A percentile compares a stretch with the other conserved stretches of the same genome.
These are phyloP conservation scores for Kazachstania sp. DNA, from an alignment of 1,139 yeast genomes.

Conservation along the genomic window DNA sequence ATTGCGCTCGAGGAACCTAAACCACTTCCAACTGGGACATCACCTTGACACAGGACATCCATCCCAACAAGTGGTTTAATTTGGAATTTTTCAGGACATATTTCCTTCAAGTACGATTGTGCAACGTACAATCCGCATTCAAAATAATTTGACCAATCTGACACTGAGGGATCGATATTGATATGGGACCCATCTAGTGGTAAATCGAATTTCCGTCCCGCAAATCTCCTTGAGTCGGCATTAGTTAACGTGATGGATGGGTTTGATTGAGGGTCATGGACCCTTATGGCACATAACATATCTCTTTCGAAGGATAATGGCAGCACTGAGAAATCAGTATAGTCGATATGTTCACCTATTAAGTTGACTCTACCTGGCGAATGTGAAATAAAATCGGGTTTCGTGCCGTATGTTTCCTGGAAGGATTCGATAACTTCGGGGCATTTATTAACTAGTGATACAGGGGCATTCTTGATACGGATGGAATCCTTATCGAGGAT, in stretches of 20 bases:
- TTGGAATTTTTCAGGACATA: constrained; percentile 23
- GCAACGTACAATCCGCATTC: constrained; percentile 60
- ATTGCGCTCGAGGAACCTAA: constrained; percentile 67
- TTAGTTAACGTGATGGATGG: constrained; percentile 39
- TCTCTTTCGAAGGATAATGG: constrained; percentile 70
- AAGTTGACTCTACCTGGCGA: constrained; percentile 71
- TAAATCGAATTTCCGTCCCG: constrained; percentile 35
- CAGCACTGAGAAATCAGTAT: constrained; percentile 55
- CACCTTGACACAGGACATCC: constrained; percentile 50
- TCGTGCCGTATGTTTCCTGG: constrained; percentile 7
- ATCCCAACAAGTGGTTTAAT: constrained; percentile 35
- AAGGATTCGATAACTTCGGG: constrained; percentile 6
- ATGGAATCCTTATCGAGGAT: not conserved
- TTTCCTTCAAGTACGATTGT: constrained; percentile 39
- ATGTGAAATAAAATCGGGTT: constrained; percentile 40
- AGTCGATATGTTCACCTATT: constrained; percentile 71
- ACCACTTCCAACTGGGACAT: constrained; percentile 68
- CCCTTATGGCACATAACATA: constrained; percentile 47
- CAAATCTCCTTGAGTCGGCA: constrained; percentile 37
- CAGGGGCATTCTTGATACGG: not conserved
- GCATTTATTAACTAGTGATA: not conserved
- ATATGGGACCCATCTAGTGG: constrained; percentile 38
- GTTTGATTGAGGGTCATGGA: constrained; percentile 18
- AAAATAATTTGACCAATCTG: constrained; percentile 62
- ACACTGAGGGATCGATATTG: constrained; percentile 42